phyloP scores from a whole-genome alignment of 148 eudicot genomes.

The Camellia sinensis region DNA sequence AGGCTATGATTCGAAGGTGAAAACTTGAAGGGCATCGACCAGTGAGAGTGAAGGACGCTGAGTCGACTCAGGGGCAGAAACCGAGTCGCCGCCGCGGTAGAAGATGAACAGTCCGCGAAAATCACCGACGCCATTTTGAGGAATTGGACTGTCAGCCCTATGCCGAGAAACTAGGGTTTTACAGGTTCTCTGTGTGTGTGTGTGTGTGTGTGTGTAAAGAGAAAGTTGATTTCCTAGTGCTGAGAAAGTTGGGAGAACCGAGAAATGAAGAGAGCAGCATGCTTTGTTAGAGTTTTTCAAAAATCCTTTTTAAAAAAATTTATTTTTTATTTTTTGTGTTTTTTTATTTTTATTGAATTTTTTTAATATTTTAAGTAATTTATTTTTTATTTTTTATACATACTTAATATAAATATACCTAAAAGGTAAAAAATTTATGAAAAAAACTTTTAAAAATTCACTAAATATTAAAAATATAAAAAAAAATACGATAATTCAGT shows the following conservation, averaged over 20 bases:
- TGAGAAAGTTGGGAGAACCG: neutral
- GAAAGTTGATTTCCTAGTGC: neutral
- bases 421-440: too few species aligned
- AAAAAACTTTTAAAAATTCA: too few species aligned
- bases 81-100: constrained; percentile 39
- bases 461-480: too few species aligned
- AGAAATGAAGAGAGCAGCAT: neutral
- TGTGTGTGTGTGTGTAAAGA: too few species aligned
- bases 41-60: constrained; percentile 25
- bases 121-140: constrained; percentile 44
- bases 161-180: constrained; percentile 16
- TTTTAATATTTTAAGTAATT: too few species aligned
- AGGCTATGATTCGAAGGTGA: constrained; percentile 12
- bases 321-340: too few species aligned
- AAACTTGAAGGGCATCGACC: constrained; percentile 19
- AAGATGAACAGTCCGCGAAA: constrained; percentile 43
- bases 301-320: too few species aligned
- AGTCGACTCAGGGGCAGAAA: constrained; percentile 25
- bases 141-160: constrained; percentile 16
- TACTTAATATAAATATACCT: too few species aligned
- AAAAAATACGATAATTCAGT: too few species aligned
- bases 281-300: too few species aligned
- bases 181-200: neutral
- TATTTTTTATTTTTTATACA: too few species aligned
- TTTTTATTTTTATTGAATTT: too few species aligned